phyloP scores from a whole-genome alignment of 2,329 filamentous ascomycete genomes.

The Colletotrichum destructivum region DNA sequence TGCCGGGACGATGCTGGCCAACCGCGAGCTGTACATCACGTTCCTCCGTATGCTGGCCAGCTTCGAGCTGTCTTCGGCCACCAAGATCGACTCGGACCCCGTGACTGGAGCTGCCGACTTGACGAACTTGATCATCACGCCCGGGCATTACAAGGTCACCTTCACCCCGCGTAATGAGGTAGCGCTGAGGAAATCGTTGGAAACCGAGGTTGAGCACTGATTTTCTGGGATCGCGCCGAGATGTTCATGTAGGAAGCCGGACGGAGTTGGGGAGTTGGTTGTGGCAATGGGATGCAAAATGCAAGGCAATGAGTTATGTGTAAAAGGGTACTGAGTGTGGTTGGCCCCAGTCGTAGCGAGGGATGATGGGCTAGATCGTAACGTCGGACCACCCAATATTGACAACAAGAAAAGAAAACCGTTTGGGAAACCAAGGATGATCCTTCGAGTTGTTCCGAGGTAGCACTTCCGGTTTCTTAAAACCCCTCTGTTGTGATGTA shows the following conservation, averaged over 20 bases:
- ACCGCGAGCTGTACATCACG: constrained; percentile 67
- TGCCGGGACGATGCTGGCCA: constrained; percentile 66
- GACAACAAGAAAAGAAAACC: no score
- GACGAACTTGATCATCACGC: constrained; percentile 35
- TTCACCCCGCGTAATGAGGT: constrained; percentile 31
- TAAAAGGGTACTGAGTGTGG: no score
- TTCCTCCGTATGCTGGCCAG: constrained; percentile 66
- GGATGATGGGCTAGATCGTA: no score
- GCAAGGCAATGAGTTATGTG: no score
- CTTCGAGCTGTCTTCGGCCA: constrained; percentile 59
- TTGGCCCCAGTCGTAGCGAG: no score
- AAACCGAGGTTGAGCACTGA: constrained; percentile 2
- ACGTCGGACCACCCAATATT: no score
- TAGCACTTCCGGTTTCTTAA: background rate
- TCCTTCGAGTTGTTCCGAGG: no score
- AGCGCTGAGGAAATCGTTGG: constrained; percentile 19
- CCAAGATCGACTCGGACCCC: constrained; percentile 31
- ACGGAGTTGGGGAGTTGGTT: no score
- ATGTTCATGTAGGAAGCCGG: no score
- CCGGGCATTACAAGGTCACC: constrained; percentile 7
- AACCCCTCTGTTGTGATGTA: background rate
- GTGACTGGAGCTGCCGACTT: constrained; percentile 32
- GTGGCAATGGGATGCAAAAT: no score
- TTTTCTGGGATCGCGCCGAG: no score
- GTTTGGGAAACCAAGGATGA: no score